phyloP scores from a whole-genome alignment of 2,329 filamentous ascomycete genomes.

The Curvularia sp. region DNA sequence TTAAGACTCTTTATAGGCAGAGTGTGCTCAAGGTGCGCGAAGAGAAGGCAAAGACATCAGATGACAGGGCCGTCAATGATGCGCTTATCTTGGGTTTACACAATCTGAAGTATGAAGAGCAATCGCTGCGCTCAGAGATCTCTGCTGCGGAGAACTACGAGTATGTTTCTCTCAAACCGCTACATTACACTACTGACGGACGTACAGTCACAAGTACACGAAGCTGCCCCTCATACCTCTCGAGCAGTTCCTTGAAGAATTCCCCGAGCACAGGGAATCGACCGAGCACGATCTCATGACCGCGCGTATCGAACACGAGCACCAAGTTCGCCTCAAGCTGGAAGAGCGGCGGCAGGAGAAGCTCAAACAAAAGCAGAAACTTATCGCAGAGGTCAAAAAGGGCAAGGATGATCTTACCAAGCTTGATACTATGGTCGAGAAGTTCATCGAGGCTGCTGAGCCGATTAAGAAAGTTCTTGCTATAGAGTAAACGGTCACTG shows the following conservation, averaged over 20 bases:
- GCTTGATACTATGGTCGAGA: constrained; percentile 89
- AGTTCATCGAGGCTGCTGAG: constrained; percentile 90
- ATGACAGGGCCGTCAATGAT: constrained; percentile 90
- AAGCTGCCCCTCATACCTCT: constrained; percentile 83
- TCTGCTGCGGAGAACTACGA: constrained; percentile 88
- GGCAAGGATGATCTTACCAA: constrained; percentile 91
- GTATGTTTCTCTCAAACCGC: constrained; percentile 60
- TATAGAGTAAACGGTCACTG: constrained; percentile 60
- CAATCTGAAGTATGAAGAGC: constrained; percentile 95
- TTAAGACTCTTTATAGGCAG: constrained; percentile 79
- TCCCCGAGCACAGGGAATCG: constrained; percentile 75
- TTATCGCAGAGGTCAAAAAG: constrained; percentile 83
- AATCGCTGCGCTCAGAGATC: constrained; percentile 89
- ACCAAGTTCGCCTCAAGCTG: constrained; percentile 79
- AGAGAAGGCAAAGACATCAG: constrained; percentile 84
- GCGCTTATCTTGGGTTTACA: constrained; percentile 89
- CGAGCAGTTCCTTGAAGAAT: constrained; percentile 78
- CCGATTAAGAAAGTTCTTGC: constrained; percentile 87
- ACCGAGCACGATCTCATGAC: constrained; percentile 86
- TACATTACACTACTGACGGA: constrained; percentile 21
- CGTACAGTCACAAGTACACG: constrained; percentile 79
- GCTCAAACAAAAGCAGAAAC: constrained; percentile 68
- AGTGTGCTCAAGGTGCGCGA: constrained; percentile 81
- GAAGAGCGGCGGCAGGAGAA: constrained; percentile 78
- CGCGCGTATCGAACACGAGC: constrained; percentile 89